Conservation (phyloP, 495 filamentous ascomycete genomes). For the Lentithecium fluviatile region DNA sequence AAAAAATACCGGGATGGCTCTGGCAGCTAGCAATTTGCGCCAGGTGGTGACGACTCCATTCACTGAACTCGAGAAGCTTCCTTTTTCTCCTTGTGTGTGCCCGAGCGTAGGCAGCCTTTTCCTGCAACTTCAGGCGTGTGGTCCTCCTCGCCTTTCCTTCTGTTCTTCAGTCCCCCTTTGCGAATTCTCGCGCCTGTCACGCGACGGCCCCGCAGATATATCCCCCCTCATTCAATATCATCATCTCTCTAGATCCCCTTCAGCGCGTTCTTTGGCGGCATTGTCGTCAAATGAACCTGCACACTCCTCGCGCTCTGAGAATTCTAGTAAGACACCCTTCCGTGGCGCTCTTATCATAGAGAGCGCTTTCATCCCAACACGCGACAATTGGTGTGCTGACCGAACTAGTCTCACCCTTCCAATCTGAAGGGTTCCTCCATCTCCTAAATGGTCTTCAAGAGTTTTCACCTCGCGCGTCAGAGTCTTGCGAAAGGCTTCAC, state of each 20-base stretch:
- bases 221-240: background rate
- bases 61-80: slow-evolving; percentile 9
- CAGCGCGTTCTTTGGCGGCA: slow-evolving; percentile 63
- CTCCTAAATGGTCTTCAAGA: slow-evolving; percentile 80
- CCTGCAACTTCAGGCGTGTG: slow-evolving; percentile 29
- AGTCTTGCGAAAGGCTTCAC: slow-evolving; percentile 94
- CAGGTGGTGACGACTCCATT: slow-evolving; percentile 14
- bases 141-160: slow-evolving; percentile 11
- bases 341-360: background rate
- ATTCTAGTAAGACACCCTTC: slow-evolving; percentile 48
- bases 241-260: slow-evolving; percentile 7
- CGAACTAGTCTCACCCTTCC: slow-evolving; percentile 46
- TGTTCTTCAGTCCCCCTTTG: background rate
- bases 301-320: slow-evolving; percentile 48
- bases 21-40: slow-evolving; percentile 3
- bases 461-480: slow-evolving; percentile 91
- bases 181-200: background rate
- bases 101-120: slow-evolving; percentile 18
- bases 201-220: background rate
- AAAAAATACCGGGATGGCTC: slow-evolving; percentile 23
- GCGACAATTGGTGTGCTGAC: slow-evolving; percentile 14
- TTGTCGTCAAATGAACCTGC: slow-evolving; percentile 67
- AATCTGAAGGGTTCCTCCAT: slow-evolving; percentile 48
- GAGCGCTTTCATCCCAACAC: background rate
- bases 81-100: slow-evolving; percentile 19